Evolutionary conservation across 2,329 filamentous ascomycete species (phyloP), one percentile per base, ranked within the genome.

Genomic region (Parastagonospora nodorum): DNA sequence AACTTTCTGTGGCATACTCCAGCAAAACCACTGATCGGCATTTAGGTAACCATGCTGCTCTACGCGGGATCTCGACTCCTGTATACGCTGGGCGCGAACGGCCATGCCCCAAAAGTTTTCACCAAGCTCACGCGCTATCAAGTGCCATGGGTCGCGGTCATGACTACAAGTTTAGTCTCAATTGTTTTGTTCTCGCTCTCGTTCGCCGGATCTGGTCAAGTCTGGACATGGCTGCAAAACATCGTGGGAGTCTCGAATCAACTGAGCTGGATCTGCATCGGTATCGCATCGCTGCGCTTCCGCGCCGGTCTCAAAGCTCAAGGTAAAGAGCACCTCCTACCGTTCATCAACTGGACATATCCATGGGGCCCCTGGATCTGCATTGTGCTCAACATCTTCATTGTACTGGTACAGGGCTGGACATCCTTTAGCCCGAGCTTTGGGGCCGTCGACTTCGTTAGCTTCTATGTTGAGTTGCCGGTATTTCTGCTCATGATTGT

Each of bases 51-150:
- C 83, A 81, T 6, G 78, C 77, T n/a, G 27, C 78, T 81, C 0
- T 85, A 79, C 56, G 82, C 79, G 35, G 80, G 77, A 2, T 82
- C 81, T 2, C 77, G 83, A n/a, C 80, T 82, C 0, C 72, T 85
- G 14, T 80, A 79, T 36, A 81, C 82, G 2, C 73, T 84, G 8
- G 79, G 80, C 14, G 46, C 52, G 5, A 64, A 69, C 14, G 67
- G 86, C 50, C 90, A 94, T 70, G 92, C 90, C 0, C 92, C 92
- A 1, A 81, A 78, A 46, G 81, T 93, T 55, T 79, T 96, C 14
- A 85, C 84, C 39, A 73, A 71, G 38, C 73, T 77, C 55, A 74
- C 73, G 5, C 76, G 73, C 53, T 71, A 62, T 53, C 76, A 75
- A 61, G 75, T 77, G 4, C 74, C 72, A 1, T 72, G 71, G 61